Evolutionary conservation across 208 protist genomes (phyloP).

Genomic region (Crithidia sp.): DNA sequence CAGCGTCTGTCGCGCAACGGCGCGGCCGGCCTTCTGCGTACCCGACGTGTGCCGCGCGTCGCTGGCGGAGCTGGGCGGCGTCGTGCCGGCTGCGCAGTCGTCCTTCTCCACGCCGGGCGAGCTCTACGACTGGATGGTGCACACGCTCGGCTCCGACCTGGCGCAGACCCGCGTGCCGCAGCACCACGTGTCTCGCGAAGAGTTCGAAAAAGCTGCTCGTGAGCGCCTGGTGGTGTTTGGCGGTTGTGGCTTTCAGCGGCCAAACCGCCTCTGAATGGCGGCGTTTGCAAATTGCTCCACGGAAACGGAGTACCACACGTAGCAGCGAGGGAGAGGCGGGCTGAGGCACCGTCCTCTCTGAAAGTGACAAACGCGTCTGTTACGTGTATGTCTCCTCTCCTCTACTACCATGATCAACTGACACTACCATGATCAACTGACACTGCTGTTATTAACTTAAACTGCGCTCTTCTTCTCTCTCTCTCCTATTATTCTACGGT

Average conservation of each 20-base stretch:
- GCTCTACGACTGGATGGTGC: constrained; percentile 20
- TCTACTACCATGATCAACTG: neutral
- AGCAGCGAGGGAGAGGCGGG: too few species aligned
- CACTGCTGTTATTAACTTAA: neutral
- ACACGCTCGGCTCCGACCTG: neutral
- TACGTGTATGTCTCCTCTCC: neutral
- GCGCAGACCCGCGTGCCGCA: constrained; percentile 14
- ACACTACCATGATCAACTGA: neutral
- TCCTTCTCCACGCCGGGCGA: neutral
- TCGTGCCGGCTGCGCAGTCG: constrained; percentile 5
- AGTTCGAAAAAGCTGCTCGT: constrained; percentile 4
- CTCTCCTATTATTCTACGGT: neutral
- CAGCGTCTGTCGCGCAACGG: neutral
- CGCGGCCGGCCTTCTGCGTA: neutral
- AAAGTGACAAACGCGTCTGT: neutral
- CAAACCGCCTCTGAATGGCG: neutral
- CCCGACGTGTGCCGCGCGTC: neutral
- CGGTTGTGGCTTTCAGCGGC: neutral
- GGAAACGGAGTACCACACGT: too few species aligned
- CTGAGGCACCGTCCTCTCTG: too few species aligned
- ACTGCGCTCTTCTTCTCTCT: neutral
- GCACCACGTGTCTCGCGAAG: constrained; percentile 14
- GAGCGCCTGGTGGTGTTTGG: constrained; percentile 16
- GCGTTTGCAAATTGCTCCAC: too few species aligned
- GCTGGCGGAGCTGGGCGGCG: constrained; percentile 3